These are phyloP conservation scores for Coniella vitis DNA, from an alignment of 2,329 filamentous ascomycete genomes.

Conservation along the genomic window DNA sequence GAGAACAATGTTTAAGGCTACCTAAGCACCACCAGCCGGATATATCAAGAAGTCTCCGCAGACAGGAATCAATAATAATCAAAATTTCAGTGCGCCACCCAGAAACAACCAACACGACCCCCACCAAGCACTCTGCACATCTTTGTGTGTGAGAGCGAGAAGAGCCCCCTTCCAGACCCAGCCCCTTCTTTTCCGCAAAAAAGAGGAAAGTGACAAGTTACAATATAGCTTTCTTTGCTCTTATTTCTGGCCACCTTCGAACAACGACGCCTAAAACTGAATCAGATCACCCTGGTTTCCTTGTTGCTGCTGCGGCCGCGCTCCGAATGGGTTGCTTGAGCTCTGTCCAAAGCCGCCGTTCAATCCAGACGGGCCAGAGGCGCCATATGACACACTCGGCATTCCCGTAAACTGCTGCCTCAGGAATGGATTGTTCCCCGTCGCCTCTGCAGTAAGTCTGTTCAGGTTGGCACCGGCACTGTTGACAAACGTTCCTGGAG, in stretches of 20 bases:
- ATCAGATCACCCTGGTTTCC: constrained; percentile 44
- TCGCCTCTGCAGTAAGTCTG: constrained; percentile 62
- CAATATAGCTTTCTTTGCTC: neutral
- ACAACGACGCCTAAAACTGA: constrained; percentile 42
- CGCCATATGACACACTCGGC: constrained; percentile 52
- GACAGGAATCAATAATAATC: constrained; percentile 6
- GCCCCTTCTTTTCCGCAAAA: neutral
- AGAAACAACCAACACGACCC: neutral
- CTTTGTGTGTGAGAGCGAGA: neutral
- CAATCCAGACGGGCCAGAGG: constrained; percentile 50
- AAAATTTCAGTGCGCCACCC: constrained; percentile 8
- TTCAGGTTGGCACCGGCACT: constrained; percentile 78
- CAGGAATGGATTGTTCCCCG: constrained; percentile 85
- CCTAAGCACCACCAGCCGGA: constrained; percentile 11
- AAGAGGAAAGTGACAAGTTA: constrained; percentile 1
- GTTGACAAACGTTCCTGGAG: constrained; percentile 94
- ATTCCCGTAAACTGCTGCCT: constrained; percentile 76
- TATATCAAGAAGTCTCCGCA: constrained; percentile 7
- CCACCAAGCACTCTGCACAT: constrained; percentile 2
- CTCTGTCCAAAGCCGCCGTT: constrained; percentile 39
- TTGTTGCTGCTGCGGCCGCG: constrained; percentile 45
- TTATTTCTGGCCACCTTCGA: neutral
- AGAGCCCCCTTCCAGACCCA: neutral
- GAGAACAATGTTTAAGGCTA: constrained; percentile 15
- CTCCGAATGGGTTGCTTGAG: constrained; percentile 53